phyloP scores from a whole-genome alignment of 116 monocot genomes.

The Cymodocea nodosa region DNA sequence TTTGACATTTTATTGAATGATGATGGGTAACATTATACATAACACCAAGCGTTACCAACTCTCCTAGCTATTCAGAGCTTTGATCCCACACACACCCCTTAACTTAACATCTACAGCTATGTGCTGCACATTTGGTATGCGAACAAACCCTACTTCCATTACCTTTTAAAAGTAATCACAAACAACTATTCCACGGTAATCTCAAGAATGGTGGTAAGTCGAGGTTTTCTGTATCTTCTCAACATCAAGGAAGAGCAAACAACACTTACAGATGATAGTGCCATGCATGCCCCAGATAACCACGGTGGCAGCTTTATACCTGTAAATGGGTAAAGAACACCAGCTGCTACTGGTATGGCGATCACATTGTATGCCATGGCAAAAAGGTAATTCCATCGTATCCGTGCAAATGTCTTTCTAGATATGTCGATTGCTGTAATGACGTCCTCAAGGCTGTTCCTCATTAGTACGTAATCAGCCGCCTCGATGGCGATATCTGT shows the following conservation, averaged over 20 bases:
- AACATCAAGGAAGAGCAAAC: constrained; percentile 88
- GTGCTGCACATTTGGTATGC: too few relatives aligned
- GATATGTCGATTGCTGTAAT: constrained; percentile 92
- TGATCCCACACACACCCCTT: too few relatives aligned
- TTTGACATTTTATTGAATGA: too few relatives aligned
- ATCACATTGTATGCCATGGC: constrained; percentile 90
- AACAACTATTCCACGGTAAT: constrained; percentile 59
- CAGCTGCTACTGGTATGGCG: constrained; percentile 91
- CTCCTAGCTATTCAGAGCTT: too few relatives aligned
- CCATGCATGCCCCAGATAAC: constrained; percentile 96
- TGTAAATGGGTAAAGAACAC: constrained; percentile 75
- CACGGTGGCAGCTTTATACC: constrained; percentile 78
- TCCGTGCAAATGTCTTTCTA: constrained; percentile 78
- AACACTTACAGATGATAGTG: constrained; percentile 89
- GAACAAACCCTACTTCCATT: too few relatives aligned
- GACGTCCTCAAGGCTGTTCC: constrained; percentile 80
- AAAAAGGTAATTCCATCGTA: constrained; percentile 88
- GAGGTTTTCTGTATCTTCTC: constrained; percentile 80
- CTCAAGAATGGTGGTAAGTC: constrained; percentile 82
- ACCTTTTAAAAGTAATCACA: too few relatives aligned
- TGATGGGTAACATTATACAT: too few relatives aligned
- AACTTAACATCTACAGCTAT: too few relatives aligned
- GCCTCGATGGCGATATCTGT: constrained; percentile 94
- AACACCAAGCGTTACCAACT: too few relatives aligned
- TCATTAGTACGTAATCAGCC: constrained; percentile 81